Base-by-base conservation (phyloP, 495 filamentous ascomycete genomes). In the Cudoniella acicularis region DNA sequence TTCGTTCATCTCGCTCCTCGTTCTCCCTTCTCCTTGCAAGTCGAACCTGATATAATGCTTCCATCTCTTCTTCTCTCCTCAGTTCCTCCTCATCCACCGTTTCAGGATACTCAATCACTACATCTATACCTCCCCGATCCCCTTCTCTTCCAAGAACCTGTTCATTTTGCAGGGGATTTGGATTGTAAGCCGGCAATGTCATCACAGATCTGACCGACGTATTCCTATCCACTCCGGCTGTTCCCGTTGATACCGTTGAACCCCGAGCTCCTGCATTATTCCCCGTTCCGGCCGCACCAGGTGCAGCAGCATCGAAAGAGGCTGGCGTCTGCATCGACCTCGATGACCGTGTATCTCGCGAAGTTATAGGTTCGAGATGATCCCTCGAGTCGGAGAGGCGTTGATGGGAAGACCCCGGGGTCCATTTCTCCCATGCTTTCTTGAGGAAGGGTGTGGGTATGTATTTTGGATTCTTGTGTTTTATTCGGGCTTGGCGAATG, bases 21-120 rank as follows among this genome's bases (percentile, higher is more conserved):
- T 83, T 77, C 69, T 96, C 89, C 42, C 79, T 77, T 30, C 92
- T 84, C 46, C 94, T 83, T 17, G 90, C 84, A 2, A 88, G 70
- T 22, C 94, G 89, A 47, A 98, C 89, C 67, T 96, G 90, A 72
- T 96, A 98, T 22, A 98, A 70, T 8, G 89, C 80, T 47, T 92
- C 88, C 94, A 98, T 98, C 66, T 98, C 88, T 27, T 89, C 84
- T 56, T 98, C 92, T n/a, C 94, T 80, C 36, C 91, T 76, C 1
- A 69, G 71, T 66, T 98, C 94, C 64, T 94, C 84, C 49, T 62
- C 56, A 46, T 61, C 67, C 6, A 26, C 52, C 0, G 52, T 60
- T 43, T 92, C 89, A 1, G 89, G 87, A 56, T 82, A 88, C 70
- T 98, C 94, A 25, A 98, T 75, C 2, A 98, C 92, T 30, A 89